phyloP scores from a whole-genome alignment of 495 filamentous ascomycete genomes.

The Evernia prunastri region DNA sequence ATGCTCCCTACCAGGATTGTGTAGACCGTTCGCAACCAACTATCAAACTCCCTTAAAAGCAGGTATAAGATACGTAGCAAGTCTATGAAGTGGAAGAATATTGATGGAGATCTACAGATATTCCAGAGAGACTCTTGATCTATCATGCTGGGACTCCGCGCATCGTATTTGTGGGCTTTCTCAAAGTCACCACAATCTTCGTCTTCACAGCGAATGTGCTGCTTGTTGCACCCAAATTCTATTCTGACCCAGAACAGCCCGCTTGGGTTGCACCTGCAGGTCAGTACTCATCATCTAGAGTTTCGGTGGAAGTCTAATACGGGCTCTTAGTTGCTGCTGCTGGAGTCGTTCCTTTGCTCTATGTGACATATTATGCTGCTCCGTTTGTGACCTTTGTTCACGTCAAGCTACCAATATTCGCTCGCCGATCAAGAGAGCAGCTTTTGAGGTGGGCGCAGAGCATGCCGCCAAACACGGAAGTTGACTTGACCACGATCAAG shows the following conservation, averaged over 20 bases:
- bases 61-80: constrained; percentile 2
- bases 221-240: constrained; percentile 54
- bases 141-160: constrained; percentile 65
- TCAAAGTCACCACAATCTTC: constrained; percentile 67
- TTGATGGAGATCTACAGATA: constrained; percentile 24
- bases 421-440: constrained; percentile 59
- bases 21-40: neutral
- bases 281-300: constrained; percentile 28
- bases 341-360: constrained; percentile 59
- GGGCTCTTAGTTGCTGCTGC: constrained; percentile 45
- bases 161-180: constrained; percentile 56
- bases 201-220: constrained; percentile 57
- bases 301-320: constrained; percentile 6
- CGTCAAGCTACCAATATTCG: constrained; percentile 60
- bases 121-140: constrained; percentile 58
- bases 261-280: constrained; percentile 41
- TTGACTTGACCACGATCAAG: constrained; percentile 68
- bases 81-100: neutral
- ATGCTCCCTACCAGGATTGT: neutral
- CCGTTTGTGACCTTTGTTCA: constrained; percentile 71
- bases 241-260: constrained; percentile 41
- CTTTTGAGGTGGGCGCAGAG: constrained; percentile 57
- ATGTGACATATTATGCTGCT: constrained; percentile 55
- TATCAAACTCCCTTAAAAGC: constrained; percentile 17
- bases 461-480: constrained; percentile 53